Evolutionary conservation across 164 flowering plant genomes (phyloP).

Genomic region (Berberis thunbergii): DNA sequence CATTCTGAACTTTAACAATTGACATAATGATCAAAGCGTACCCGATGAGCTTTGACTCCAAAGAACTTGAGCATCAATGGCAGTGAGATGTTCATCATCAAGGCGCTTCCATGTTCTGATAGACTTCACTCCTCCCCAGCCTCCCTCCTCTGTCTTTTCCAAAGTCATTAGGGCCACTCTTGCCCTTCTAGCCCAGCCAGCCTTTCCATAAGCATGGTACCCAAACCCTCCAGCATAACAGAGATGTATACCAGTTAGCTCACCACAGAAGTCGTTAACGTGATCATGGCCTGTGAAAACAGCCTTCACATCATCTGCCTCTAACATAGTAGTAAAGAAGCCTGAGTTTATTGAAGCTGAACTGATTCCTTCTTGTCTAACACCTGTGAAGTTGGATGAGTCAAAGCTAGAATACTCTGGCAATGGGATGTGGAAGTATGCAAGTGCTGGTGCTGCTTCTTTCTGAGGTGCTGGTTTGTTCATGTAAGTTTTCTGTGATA

Average conservation of each 20-base stretch:
- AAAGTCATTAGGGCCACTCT: constrained; percentile 66
- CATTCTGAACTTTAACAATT: too few relatives aligned
- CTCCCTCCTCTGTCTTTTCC: constrained; percentile 48
- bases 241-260: constrained; percentile 55
- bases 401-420: constrained; percentile 69
- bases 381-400: constrained; percentile 73
- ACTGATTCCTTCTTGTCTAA: constrained; percentile 70
- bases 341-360: constrained; percentile 89
- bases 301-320: constrained; percentile 84
- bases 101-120: constrained; percentile 95
- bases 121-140: constrained; percentile 78
- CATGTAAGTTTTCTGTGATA: constrained; percentile 50
- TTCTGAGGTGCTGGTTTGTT: constrained; percentile 42
- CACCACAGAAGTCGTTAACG: constrained; percentile 84
- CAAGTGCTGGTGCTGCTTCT: constrained; percentile 74
- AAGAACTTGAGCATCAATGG: constrained; percentile 60
- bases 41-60: constrained; percentile 25
- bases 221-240: constrained; percentile 97
- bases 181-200: constrained; percentile 88
- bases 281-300: constrained; percentile 90
- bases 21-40: too few relatives aligned
- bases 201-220: constrained; percentile 94
- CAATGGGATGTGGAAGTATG: constrained; percentile 86
- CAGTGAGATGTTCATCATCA: constrained; percentile 54
- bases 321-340: constrained; percentile 73